phyloP scores from a whole-genome alignment of 345 rosid genomes.

The Psidium friedrichsthalianum region DNA sequence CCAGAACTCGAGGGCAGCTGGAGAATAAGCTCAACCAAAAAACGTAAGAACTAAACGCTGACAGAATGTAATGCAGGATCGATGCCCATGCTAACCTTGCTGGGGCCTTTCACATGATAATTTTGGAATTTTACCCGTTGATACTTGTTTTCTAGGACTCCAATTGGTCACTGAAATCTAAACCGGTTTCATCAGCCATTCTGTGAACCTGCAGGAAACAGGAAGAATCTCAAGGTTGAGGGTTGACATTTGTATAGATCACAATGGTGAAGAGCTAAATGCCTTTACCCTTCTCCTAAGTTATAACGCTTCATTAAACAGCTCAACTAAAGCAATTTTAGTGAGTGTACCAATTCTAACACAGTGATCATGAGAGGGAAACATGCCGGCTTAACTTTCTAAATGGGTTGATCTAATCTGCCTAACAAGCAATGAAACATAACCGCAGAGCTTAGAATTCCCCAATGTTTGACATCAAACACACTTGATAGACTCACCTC shows the following conservation, averaged over 20 bases:
- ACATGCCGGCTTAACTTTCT: not conserved
- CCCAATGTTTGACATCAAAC: not conserved
- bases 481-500: conserved; percentile 33
- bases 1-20: not conserved
- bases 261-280: not conserved
- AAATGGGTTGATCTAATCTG: not conserved
- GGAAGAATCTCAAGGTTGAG: not conserved
- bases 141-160: conserved; percentile 65
- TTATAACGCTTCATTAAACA: not conserved
- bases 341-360: not conserved
- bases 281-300: not conserved
- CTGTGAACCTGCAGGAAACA: conserved; percentile 54
- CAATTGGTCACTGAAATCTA: conserved; percentile 86
- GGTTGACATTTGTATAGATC: not conserved
- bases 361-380: not conserved
- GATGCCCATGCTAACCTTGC: not conserved
- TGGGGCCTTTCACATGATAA: not conserved
- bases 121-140: conserved; percentile 37
- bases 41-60: not conserved
- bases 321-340: not conserved
- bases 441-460: not conserved
- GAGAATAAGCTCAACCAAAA: not conserved
- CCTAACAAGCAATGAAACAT: not conserved
- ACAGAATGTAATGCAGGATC: not conserved
- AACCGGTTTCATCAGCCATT: conserved; percentile 82